A percentile compares a stretch with the other conserved stretches of the same genome.
Evolutionary conservation across 1,284 basidiomycete genomes (phyloP).

Genomic region (Trametes polyzona): DNA sequence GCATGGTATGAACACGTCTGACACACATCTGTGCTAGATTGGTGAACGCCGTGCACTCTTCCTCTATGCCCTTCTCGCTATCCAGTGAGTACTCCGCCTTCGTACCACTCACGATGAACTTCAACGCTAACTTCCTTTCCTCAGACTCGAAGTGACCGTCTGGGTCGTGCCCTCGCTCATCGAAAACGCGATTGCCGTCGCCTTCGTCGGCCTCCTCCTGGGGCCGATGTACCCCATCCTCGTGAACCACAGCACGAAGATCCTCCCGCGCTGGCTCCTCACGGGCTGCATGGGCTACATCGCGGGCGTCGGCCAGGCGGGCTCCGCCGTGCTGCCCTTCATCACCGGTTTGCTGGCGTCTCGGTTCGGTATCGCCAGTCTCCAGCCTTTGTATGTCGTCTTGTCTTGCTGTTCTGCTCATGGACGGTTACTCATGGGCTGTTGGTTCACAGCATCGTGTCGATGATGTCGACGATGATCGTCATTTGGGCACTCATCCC

Average conservation of each 20-base stretch:
- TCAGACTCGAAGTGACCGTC: constrained; percentile 60
- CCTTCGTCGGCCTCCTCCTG: constrained; percentile 50
- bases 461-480: constrained; percentile 39
- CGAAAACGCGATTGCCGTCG: constrained; percentile 61
- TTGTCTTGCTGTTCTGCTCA: neutral
- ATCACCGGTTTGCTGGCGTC: constrained; percentile 60
- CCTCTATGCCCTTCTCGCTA: constrained; percentile 53
- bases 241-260: constrained; percentile 57
- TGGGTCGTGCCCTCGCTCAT: constrained; percentile 68
- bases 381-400: constrained; percentile 58
- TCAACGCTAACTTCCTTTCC: neutral
- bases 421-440: neutral
- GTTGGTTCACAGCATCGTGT: constrained; percentile 25
- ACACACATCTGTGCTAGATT: constrained; percentile 37
- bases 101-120: neutral
- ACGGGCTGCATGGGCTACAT: constrained; percentile 72
- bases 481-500: constrained; percentile 38
- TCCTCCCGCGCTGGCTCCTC: constrained; percentile 66
- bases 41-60: constrained; percentile 58
- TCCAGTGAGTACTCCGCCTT: constrained; percentile 45
- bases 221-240: constrained; percentile 70
- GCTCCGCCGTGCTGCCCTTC: constrained; percentile 70
- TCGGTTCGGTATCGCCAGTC: constrained; percentile 55
- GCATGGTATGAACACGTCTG: neutral
- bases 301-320: constrained; percentile 65